Conservation (phyloP, 495 filamentous ascomycete species). For the Aspergillus indologenus region DNA sequence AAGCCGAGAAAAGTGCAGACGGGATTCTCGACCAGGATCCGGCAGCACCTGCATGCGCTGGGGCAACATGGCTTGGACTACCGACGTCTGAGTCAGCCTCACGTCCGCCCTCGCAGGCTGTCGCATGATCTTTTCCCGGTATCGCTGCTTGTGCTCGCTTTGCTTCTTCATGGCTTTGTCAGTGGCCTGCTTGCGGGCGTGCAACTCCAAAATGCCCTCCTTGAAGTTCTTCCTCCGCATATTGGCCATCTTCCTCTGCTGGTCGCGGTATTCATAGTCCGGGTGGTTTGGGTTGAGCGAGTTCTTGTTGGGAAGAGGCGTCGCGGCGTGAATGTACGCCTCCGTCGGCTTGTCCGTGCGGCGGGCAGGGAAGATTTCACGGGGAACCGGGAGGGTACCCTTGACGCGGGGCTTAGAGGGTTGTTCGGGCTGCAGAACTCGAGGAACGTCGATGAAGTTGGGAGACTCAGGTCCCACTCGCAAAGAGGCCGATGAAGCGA, state of each 20-base stretch:
- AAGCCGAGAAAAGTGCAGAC: conserved; percentile 41
- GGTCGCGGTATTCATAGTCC: conserved; percentile 52
- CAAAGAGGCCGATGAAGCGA: conserved; percentile 37
- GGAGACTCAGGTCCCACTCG: conserved; percentile 64
- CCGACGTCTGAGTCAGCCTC: conserved; percentile 53
- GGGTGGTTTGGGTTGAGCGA: conserved; percentile 30
- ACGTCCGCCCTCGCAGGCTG: conserved; percentile 59
- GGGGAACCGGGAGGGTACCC: conserved; percentile 68
- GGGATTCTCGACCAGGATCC: conserved; percentile 46
- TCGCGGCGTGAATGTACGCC: conserved; percentile 49
- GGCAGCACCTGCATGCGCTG: conserved; percentile 37
- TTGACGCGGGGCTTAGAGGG: conserved; percentile 52
- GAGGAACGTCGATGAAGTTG: conserved; percentile 68
- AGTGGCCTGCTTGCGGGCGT: conserved; percentile 49
- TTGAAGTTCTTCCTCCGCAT: conserved; percentile 60
- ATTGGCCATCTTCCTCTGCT: conserved; percentile 61
- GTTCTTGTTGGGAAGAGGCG: conserved; percentile 34
- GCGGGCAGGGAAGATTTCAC: conserved; percentile 57
- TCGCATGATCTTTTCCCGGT: conserved; percentile 44
- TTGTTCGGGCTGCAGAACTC: conserved; percentile 44
- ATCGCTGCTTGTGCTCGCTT: conserved; percentile 33
- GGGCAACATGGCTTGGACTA: conserved; percentile 41
- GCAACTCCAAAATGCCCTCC: conserved; percentile 58
- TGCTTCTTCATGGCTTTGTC: conserved; percentile 38
- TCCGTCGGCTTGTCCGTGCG: conserved; percentile 50